Evolutionary conservation across 2,329 filamentous ascomycete species (phyloP), one percentile per base, ranked within the genome.

Genomic region (Ophiostoma himal-ulmi): DNA sequence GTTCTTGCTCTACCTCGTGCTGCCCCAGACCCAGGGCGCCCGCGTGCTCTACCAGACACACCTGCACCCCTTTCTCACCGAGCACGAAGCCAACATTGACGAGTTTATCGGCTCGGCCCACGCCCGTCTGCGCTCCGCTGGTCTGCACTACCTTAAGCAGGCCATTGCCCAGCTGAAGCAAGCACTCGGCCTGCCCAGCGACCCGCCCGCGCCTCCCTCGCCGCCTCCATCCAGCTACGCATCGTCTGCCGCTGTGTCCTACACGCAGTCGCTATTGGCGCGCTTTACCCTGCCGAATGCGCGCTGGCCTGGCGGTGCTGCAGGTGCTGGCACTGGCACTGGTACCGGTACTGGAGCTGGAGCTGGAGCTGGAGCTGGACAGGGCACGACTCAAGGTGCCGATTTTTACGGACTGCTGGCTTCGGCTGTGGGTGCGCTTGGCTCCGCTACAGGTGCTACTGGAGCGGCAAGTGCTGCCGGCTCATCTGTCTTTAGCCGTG

Each of bases 1-100:
- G 77, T 90, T 95, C 81, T 88, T 97, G 77, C 88, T 95, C 74
- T 99, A 97, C 82, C 91, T 99, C 73, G 93, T 98, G 77, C 88
- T 97, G n/a, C 95, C 94, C 0, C 94, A 96, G 80, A 95, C 93
- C n/a, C 94, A 97, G 78, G 95, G 95, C 78, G 93, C 94, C 71
- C 91, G 91, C 72, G 82, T 91, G 76, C 83, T 98, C 74, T 99
- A 98, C 83, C 88, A 93, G 77, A 85, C 88, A 73, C 89, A 95
- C 79, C 84, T 98, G 72, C 90, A 96, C 79, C 94, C 94, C 0
- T 97, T 94, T 82, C 88, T 99, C 68, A 84, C 88, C 76, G 86
- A 93, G 72, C 94, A 99, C 79, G 95, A 98, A 80, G 80, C 84
- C 62, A 88, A 92, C 74, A 98, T 99, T 79, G 95, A 99, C 77